A percentile compares a stretch with the other conserved stretches of the same genome.
These are phyloP conservation scores for Penicillium sp. DNA, from an alignment of 2,329 filamentous ascomycete genomes.

Conservation along the genomic window DNA sequence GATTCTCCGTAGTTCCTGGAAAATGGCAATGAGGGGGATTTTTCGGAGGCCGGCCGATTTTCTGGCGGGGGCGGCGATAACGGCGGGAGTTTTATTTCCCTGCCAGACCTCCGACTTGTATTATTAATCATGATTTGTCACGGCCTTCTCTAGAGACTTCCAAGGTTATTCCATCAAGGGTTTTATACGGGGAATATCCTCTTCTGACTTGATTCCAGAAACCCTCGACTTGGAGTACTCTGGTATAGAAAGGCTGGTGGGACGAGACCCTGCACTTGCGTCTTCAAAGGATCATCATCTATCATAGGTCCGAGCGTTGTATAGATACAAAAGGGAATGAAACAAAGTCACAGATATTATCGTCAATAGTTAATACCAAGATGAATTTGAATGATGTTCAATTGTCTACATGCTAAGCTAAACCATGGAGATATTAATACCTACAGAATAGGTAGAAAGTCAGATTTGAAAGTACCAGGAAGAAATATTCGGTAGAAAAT, in stretches of 20 bases:
- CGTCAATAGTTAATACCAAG: not conserved
- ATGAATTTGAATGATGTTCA: not conserved
- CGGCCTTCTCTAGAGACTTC: not conserved
- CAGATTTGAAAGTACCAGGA: not conserved
- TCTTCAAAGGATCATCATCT: not conserved
- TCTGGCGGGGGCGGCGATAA: conserved; percentile 22
- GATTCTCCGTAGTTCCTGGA: conserved; percentile 18
- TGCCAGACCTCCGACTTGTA: not conserved
- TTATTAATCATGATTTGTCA: conserved; percentile 9
- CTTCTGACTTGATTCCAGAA: not conserved
- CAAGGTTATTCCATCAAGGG: not conserved
- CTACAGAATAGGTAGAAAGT: not conserved
- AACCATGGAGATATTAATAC: too few species aligned
- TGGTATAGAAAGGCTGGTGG: not conserved
- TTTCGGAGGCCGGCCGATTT: conserved; percentile 12
- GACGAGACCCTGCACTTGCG: not conserved
- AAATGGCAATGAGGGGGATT: conserved; percentile 16
- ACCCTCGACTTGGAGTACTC: not conserved
- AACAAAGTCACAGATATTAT: too few species aligned
- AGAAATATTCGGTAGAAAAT: not conserved
- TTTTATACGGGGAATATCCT: not conserved
- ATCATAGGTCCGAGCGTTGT: conserved; percentile 1
- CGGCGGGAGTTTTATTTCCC: conserved; percentile 9
- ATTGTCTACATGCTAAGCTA: not conserved
- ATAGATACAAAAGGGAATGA: not conserved